Base-by-base conservation (phyloP, 768 basidiomycete genomes). In the Sutorius australiensis region DNA sequence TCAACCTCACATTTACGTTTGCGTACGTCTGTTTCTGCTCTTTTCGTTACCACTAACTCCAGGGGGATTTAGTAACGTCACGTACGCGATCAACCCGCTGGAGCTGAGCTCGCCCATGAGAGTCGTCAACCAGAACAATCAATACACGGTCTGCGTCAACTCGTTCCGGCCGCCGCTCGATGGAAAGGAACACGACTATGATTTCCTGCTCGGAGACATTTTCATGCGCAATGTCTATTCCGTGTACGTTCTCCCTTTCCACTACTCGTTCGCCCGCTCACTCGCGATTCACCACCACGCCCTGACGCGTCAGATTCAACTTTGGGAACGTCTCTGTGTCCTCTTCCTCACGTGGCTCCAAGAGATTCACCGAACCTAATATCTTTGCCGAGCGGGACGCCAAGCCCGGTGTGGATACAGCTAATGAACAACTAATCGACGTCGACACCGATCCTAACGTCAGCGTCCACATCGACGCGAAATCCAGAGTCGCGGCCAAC, bases 191-290 rank as follows among this genome's bases (percentile, higher is more conserved):
- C 53, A 19, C 46, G 75, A 67, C 13, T 64, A 72, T 28, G 77
- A 78, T 24, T 68, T 69, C n/a, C 44, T 74, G 2, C 68, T 77
- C 37, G 77, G 77, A 2, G 75, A 75, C 53, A 65, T 73, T 5
- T 77, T 77, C 62, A 69, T 78, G 59, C 73, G 77, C 32, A 78
- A 78, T 48, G 73, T 75, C 24, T 77, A 78, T 50, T 64, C 72
- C 0, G 71, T 76, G 75, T 77, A 63, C 5, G 75, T 5, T 3
- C 19, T 53, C 7, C 16, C 16, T 3, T 6, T 0, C 11, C 9
- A 1, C 6, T 1, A 4, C 24, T 24, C 24, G 24, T 24, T 24
- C 24, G 24, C 24, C 24, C 16, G 1, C 3, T 7, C 11, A 24
- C 24, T 24, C 17, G 5, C 24, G 51, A 8, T 24, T 30, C 30